Evolutionary conservation across 1,284 basidiomycete genomes (phyloP).

Genomic region (Xerocomus minutiporus): DNA sequence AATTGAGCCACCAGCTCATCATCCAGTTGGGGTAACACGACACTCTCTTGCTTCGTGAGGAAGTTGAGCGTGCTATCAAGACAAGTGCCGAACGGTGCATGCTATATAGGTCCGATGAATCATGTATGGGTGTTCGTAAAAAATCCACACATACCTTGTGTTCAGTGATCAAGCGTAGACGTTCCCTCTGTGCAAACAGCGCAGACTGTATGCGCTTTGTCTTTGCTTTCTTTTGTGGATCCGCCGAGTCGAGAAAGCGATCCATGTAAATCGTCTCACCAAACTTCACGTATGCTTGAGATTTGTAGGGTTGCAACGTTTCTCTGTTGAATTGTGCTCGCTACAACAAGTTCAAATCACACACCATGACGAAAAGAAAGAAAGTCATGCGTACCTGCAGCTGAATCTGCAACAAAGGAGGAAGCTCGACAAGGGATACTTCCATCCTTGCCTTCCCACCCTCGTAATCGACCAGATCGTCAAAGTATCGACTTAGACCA

Average conservation of each 20-base stretch:
- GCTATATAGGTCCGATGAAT: constrained; percentile 35
- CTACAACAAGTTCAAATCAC: constrained; percentile 38
- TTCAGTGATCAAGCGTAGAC: constrained; percentile 63
- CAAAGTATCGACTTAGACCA: constrained; percentile 89
- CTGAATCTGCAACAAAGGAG: constrained; percentile 92
- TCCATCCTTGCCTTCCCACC: constrained; percentile 86
- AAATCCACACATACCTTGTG: constrained; percentile 52
- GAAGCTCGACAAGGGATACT: constrained; percentile 81
- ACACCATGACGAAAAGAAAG: not conserved
- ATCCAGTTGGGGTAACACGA: constrained; percentile 47
- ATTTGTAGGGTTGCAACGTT: constrained; percentile 87
- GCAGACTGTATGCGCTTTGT: constrained; percentile 68
- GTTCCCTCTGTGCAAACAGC: constrained; percentile 59
- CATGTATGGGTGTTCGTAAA: not conserved
- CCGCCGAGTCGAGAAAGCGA: constrained; percentile 80
- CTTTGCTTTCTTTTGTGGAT: constrained; percentile 64
- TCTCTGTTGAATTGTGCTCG: constrained; percentile 95
- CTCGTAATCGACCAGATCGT: constrained; percentile 86
- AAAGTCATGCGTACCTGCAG: constrained; percentile 61
- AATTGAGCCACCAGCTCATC: constrained; percentile 50
- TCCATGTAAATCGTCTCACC: constrained; percentile 86
- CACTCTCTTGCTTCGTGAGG: constrained; percentile 43
- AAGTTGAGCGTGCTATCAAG: constrained; percentile 54
- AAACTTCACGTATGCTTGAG: constrained; percentile 92
- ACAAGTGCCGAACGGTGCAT: constrained; percentile 51